These are phyloP conservation scores for Wallacemonas sp. DNA, from an alignment of 208 protist species.

Conservation along the genomic window DNA sequence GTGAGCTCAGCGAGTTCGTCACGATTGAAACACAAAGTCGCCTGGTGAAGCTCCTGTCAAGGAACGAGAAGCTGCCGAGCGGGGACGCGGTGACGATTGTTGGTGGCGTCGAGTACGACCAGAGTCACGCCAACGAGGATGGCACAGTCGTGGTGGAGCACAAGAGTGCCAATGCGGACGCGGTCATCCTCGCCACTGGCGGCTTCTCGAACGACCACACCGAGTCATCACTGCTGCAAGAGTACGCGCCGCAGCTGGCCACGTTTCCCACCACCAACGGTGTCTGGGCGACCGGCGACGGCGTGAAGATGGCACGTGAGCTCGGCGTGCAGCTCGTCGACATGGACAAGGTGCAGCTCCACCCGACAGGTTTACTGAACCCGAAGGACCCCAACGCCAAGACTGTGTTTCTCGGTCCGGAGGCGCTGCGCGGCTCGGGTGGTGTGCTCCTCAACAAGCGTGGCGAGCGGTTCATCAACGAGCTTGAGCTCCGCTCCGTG, in stretches of 20 bases:
- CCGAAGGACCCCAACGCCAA: slow-evolving; percentile 79
- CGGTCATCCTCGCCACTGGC: slow-evolving; percentile 90
- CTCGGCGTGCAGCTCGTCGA: slow-evolving; percentile 83
- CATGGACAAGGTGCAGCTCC: slow-evolving; percentile 95
- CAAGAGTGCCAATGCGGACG: slow-evolving; percentile 53
- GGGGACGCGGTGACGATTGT: slow-evolving; percentile 40
- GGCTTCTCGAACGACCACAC: slow-evolving; percentile 83
- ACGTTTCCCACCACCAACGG: slow-evolving; percentile 92
- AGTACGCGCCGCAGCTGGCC: slow-evolving; percentile 74
- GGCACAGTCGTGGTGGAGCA: background rate
- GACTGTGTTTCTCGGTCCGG: slow-evolving; percentile 94
- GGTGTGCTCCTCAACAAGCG: slow-evolving; percentile 92
- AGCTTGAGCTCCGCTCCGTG: slow-evolving; percentile 93
- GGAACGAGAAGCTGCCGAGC: slow-evolving; percentile 22
- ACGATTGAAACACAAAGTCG: slow-evolving; percentile 59
- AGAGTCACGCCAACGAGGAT: slow-evolving; percentile 9
- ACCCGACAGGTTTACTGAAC: slow-evolving; percentile 96
- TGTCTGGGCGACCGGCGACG: slow-evolving; percentile 74
- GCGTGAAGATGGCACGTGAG: slow-evolving; percentile 65
- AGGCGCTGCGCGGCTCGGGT: slow-evolving; percentile 94
- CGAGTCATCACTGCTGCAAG: slow-evolving; percentile 53
- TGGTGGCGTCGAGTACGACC: slow-evolving; percentile 38
- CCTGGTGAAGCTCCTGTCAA: slow-evolving; percentile 47
- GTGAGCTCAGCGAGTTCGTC: slow-evolving; percentile 35
- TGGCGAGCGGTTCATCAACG: slow-evolving; percentile 94